Evolutionary conservation across 495 filamentous ascomycete genomes (phyloP).

Genomic region (Parathielavia appendiculata): DNA sequence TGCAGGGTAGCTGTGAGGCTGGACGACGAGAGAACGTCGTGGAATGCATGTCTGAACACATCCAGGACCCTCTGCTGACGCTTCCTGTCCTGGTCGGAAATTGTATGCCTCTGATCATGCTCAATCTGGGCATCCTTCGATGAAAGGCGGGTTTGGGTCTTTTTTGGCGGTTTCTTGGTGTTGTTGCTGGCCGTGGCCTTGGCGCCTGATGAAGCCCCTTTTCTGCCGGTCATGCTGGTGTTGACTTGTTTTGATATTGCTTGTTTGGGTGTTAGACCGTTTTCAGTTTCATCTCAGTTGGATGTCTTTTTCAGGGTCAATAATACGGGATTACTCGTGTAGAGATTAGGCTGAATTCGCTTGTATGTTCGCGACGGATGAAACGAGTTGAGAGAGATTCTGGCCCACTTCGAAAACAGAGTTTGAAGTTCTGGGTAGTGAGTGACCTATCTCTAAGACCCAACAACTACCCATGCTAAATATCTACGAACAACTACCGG

Average conservation of each 20-base stretch:
- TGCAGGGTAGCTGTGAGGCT: constrained; percentile 55
- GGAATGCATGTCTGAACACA: constrained; percentile 64
- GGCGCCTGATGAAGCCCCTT: not conserved
- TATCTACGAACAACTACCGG: too few species aligned
- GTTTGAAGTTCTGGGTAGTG: too few species aligned
- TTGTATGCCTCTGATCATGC: not conserved
- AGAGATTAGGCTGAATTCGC: constrained; percentile 5
- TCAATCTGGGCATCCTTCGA: not conserved
- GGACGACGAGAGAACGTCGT: constrained; percentile 35
- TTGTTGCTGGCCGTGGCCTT: not conserved
- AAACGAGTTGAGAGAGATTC: not conserved
- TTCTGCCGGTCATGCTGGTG: constrained; percentile 5
- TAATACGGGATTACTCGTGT: not conserved
- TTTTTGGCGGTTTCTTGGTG: constrained; percentile 6
- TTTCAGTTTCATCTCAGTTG: constrained; percentile 8
- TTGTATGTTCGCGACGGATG: not conserved
- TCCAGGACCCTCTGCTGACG: constrained; percentile 74
- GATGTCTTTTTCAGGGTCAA: not conserved
- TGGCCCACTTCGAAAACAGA: not conserved
- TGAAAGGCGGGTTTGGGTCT: not conserved
- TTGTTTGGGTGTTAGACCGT: constrained; percentile 1
- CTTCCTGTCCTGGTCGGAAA: not conserved
- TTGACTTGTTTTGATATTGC: constrained; percentile 10
- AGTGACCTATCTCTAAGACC: too few species aligned
- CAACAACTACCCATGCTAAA: too few species aligned